Evolutionary conservation across 768 basidiomycete genomes (phyloP).

Genomic region (Hygrophorus pudorinus): DNA sequence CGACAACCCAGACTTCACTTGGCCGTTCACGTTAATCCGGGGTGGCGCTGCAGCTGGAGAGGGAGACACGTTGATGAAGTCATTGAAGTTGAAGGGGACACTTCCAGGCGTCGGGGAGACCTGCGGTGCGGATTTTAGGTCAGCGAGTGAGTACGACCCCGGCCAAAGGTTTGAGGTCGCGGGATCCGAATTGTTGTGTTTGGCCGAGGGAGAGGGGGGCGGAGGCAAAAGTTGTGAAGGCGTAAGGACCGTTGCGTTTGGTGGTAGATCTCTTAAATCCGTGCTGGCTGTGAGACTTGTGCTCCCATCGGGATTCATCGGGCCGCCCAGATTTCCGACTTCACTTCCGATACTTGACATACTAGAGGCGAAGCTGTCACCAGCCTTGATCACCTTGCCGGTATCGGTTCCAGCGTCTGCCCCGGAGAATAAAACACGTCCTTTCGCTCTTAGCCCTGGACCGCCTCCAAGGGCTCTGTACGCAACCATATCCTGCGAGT

Average conservation of each 20-base stretch:
- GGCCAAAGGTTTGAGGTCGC: neutral
- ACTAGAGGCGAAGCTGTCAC: constrained; percentile 34
- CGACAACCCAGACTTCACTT: constrained; percentile 27
- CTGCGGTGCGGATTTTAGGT: constrained; percentile 21
- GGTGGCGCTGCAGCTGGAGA: constrained; percentile 33
- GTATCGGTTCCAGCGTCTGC: constrained; percentile 4
- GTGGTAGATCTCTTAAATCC: constrained; percentile 4
- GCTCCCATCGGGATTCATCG: neutral
- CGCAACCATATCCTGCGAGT: constrained; percentile 43
- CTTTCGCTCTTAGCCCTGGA: constrained; percentile 41
- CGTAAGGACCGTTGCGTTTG: neutral
- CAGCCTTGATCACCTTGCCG: constrained; percentile 20
- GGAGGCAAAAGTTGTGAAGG: constrained; percentile 23
- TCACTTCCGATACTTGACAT: constrained; percentile 24
- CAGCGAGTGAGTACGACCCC: neutral
- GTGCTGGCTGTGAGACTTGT: neutral
- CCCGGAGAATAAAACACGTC: constrained; percentile 62
- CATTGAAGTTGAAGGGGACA: constrained; percentile 53
- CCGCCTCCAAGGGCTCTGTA: constrained; percentile 47
- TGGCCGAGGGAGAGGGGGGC: constrained; percentile 16
- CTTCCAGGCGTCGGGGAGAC: constrained; percentile 23
- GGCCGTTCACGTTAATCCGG: constrained; percentile 13
- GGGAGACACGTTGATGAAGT: constrained; percentile 67
- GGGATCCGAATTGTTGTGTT: constrained; percentile 6
- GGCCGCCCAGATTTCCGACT: neutral